Conservation (phyloP, 116 monocot genomes). For the Posidonia oceanica region DNA sequence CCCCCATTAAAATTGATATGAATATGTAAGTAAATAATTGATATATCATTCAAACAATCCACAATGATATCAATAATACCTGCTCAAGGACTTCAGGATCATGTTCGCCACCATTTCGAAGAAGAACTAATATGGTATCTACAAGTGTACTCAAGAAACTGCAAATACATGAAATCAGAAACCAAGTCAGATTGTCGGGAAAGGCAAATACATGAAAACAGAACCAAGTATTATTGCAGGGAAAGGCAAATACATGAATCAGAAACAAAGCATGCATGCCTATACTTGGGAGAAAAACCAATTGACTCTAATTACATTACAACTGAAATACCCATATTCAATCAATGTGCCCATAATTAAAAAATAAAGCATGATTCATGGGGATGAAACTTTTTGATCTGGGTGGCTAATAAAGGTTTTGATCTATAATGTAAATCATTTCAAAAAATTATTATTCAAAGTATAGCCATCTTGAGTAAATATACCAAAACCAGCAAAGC, state of each 20-base stretch:
- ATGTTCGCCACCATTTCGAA: slow-evolving; percentile 54
- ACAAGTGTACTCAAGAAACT: slow-evolving; percentile 51
- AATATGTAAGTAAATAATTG: not conserved
- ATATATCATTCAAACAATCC: not conserved
- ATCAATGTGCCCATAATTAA: too few species aligned
- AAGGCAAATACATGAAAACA: slow-evolving; percentile 58
- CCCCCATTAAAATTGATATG: not conserved
- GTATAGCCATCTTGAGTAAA: too few species aligned
- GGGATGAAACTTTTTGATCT: too few species aligned
- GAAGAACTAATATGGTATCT: slow-evolving; percentile 35
- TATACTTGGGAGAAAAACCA: too few species aligned
- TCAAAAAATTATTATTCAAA: too few species aligned
- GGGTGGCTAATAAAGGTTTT: too few species aligned
- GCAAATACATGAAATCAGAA: slow-evolving; percentile 3
- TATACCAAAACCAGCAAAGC: too few species aligned
- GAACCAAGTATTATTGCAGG: not conserved
- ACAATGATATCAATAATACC: slow-evolving; percentile 12
- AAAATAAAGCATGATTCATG: too few species aligned
- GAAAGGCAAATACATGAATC: not conserved
- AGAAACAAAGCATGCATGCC: too few species aligned
- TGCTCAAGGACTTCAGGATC: slow-evolving; percentile 80
- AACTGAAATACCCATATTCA: too few species aligned
- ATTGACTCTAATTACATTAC: too few species aligned
- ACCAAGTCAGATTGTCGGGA: slow-evolving; percentile 8
- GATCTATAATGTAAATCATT: too few species aligned